Evolutionary conservation across 2,329 filamentous ascomycete genomes (phyloP), one percentile per base, ranked within the genome.

Genomic region (Xylariales sp.): DNA sequence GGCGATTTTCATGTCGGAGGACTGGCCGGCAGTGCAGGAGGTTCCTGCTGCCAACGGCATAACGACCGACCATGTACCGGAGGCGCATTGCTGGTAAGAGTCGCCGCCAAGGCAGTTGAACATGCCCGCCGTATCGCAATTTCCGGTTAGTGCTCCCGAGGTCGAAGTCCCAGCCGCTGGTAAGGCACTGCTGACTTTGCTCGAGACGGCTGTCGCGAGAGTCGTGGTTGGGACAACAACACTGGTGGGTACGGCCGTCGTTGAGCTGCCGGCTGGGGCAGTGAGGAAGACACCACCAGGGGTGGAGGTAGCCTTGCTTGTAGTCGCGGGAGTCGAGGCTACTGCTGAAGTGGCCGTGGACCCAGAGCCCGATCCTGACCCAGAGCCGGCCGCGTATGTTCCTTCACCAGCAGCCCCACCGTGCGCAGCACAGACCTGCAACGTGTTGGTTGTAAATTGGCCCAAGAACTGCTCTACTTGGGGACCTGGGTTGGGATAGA

Each of bases 401-500:
- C n/a, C 31, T 14, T 39, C 40, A 6, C 14, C 20, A 45, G 38
- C 36, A n/a, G n/a, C n/a, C n/a, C n/a, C n/a, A n/a, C n/a, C n/a
- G n/a, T n/a, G n/a, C n/a, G n/a, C n/a, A n/a, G n/a, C n/a, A n/a
- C n/a, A n/a, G n/a, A n/a, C n/a, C n/a, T n/a, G n/a, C n/a, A n/a
- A n/a, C n/a, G n/a, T n/a, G n/a, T n/a, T n/a, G n/a, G n/a, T n/a
- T n/a, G n/a, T n/a, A n/a, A n/a, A n/a, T n/a, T n/a, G n/a, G n/a
- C n/a, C n/a, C n/a, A n/a, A n/a, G n/a, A n/a, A n/a, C n/a, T n/a
- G n/a, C 42, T 82, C 72, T 4, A 80, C 68, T 3, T 70, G 74
- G 1, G 68, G 47, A 36, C 87, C 87, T 0, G 86, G 76, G 49
- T 85, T 67, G 6, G 84, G 82, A 68, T 83, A 91, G n/a, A 68